phyloP scores from a whole-genome alignment of 495 filamentous ascomycete species.

The Daldinia concentrica region DNA sequence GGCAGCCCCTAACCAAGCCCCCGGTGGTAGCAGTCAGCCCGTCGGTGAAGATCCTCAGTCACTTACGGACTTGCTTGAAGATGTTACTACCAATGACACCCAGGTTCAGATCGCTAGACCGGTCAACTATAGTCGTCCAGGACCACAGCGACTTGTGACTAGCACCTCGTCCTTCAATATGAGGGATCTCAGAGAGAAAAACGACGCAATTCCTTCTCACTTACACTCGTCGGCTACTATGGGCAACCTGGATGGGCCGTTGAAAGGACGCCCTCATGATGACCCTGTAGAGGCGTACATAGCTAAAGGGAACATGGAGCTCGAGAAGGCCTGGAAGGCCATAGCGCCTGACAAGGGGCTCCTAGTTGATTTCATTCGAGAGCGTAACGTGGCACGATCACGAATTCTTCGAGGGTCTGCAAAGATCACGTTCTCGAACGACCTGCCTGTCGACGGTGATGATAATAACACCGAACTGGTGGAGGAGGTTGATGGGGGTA shows the following conservation, averaged over 20 bases:
- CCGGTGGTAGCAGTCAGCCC: not conserved
- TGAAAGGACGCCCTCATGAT: not conserved
- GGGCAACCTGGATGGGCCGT: slow-evolving; percentile 3
- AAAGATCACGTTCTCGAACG: not conserved
- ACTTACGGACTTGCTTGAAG: not conserved
- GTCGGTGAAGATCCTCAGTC: not conserved
- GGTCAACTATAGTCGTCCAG: not conserved
- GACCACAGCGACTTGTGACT: not conserved
- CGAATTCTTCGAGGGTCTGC: not conserved
- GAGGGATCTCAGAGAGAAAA: not conserved
- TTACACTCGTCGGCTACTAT: slow-evolving; percentile 5
- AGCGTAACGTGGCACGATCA: not conserved
- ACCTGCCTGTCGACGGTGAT: not conserved
- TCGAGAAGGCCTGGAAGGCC: not conserved
- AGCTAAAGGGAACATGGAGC: not conserved
- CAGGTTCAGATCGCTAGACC: not conserved
- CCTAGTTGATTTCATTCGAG: not conserved
- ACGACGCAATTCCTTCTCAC: no score
- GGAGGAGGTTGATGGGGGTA: not conserved
- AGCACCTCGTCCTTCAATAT: not conserved
- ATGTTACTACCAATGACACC: not conserved
- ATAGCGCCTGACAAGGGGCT: not conserved
- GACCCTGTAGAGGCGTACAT: slow-evolving; percentile 18
- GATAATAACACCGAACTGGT: no score
- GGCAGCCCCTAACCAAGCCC: not conserved